Conservation (phyloP, 805 yeast genomes). For the Wickerhamiella brachini region DNA sequence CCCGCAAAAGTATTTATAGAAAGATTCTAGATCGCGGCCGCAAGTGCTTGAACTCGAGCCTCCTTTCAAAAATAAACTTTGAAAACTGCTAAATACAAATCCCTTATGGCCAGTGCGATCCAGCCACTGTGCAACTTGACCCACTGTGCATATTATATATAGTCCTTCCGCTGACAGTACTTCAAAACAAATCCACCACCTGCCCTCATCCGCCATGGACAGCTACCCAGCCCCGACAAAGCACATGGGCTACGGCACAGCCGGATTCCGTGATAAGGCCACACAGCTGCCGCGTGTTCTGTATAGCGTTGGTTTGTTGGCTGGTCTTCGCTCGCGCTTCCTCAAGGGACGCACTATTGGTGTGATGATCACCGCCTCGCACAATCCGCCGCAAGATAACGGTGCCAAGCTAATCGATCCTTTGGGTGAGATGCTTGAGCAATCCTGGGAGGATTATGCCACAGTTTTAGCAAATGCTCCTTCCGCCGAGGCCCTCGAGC, state of each 20-base stretch:
- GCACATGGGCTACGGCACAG: conserved; percentile 71
- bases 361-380: conserved; percentile 94
- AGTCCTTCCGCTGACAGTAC: not conserved
- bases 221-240: conserved; percentile 1
- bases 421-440: conserved; percentile 74
- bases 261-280: conserved; percentile 82
- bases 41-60: too few species aligned
- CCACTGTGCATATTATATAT: not conserved
- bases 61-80: too few species aligned
- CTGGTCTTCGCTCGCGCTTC: conserved; percentile 65
- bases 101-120: not conserved
- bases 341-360: conserved; percentile 64
- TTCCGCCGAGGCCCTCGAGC: conserved; percentile 32
- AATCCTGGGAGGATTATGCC: conserved; percentile 72
- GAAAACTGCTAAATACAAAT: not conserved
- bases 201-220: not conserved
- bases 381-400: conserved; percentile 82
- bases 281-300: conserved; percentile 61
- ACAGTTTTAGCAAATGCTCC: conserved; percentile 64
- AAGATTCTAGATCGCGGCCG: too few species aligned
- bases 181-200: not conserved
- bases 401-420: conserved; percentile 95
- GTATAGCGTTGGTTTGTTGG: conserved; percentile 70
- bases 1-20: too few species aligned
- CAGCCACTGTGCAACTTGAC: not conserved